These are phyloP conservation scores for Leccinum truebloodii DNA, from an alignment of 768 basidiomycete species.

Conservation along the genomic window DNA sequence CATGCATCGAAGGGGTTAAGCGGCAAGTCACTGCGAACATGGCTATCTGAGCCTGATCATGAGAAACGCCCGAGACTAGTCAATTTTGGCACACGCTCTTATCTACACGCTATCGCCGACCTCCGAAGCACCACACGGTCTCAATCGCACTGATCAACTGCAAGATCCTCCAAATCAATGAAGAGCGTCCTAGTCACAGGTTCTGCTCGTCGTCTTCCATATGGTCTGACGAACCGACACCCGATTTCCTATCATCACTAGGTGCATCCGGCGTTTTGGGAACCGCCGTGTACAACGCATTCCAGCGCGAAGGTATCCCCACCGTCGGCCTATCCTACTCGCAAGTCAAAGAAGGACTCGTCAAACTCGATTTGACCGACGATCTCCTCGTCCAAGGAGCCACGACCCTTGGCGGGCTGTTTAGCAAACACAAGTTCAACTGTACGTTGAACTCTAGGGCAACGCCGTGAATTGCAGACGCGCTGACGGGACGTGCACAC, in stretches of 20 bases:
- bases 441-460: conserved; percentile 51
- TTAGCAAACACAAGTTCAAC: conserved; percentile 61
- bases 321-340: conserved; percentile 76
- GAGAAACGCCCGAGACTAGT: background rate
- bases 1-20: background rate
- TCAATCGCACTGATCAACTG: background rate
- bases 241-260: conserved; percentile 28
- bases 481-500: conserved; percentile 6
- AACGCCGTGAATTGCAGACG: background rate
- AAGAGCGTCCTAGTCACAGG: conserved; percentile 64
- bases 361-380: conserved; percentile 71
- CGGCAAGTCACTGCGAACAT: background rate
- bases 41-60: background rate
- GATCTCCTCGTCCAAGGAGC: conserved; percentile 36
- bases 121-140: no score
- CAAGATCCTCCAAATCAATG: conserved; percentile 12
- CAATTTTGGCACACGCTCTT: no score
- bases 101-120: no score
- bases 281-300: conserved; percentile 69
- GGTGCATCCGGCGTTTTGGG: conserved; percentile 94
- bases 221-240: conserved; percentile 14
- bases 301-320: conserved; percentile 45
- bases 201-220: conserved; percentile 12
- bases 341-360: conserved; percentile 52
- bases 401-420: conserved; percentile 46